These are phyloP conservation scores for Colletotrichum cordylinicola DNA, from an alignment of 2,329 filamentous ascomycete genomes.

Conservation along the genomic window DNA sequence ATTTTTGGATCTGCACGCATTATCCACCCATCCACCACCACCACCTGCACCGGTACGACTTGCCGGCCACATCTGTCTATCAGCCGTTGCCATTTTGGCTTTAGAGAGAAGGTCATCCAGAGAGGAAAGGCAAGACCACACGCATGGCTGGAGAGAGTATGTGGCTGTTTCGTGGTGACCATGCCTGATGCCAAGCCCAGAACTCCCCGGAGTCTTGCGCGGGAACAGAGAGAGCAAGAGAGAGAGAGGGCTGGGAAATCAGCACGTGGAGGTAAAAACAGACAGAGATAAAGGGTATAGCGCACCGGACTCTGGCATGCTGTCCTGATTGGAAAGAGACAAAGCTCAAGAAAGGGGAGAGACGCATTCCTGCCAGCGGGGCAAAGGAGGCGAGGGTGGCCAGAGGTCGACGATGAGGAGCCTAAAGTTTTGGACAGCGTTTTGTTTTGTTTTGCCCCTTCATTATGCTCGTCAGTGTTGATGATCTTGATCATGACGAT, in stretches of 20 bases:
- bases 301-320: not conserved
- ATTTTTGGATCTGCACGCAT: not conserved
- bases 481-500: not conserved
- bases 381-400: not conserved
- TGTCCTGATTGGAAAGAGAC: constrained; percentile 15
- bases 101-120: not conserved
- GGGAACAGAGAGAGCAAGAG: not conserved
- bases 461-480: not conserved
- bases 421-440: not conserved
- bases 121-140: not conserved
- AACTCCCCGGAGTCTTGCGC: not conserved
- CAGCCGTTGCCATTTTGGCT: not conserved
- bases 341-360: constrained; percentile 4
- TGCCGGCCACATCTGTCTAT: not conserved
- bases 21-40: not conserved
- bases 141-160: not conserved
- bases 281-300: not conserved
- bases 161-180: not conserved
- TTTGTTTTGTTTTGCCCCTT: not conserved
- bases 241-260: not conserved
- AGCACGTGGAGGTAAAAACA: not conserved
- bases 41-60: not conserved
- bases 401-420: not conserved
- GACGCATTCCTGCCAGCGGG: constrained; percentile 15
- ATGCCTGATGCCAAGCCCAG: not conserved